Evolutionary conservation across 2,329 filamentous ascomycete species (phyloP).

Genomic region (Epichloe uncinata): DNA sequence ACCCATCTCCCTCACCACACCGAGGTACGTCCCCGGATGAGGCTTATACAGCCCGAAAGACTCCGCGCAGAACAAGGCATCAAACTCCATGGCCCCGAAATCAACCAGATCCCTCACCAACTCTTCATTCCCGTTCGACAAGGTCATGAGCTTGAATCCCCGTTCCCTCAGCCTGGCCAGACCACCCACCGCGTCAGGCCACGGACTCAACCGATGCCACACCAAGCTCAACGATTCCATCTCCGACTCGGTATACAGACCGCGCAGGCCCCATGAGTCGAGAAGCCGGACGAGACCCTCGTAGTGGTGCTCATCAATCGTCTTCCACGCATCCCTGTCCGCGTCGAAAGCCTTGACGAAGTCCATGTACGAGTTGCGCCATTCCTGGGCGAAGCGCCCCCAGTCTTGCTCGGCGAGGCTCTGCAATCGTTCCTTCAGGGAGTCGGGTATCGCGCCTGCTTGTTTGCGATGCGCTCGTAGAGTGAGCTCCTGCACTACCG

Average conservation of each 20-base stretch:
- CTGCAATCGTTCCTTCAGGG: slow-evolving; percentile 33
- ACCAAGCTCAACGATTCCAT: slow-evolving; percentile 48
- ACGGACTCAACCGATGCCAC: slow-evolving; percentile 63
- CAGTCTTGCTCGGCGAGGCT: slow-evolving; percentile 45
- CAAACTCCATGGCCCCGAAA: slow-evolving; percentile 48
- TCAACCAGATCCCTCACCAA: slow-evolving; percentile 52
- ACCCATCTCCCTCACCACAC: slow-evolving; percentile 47
- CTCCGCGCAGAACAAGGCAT: slow-evolving; percentile 50
- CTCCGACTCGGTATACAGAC: slow-evolving; percentile 49
- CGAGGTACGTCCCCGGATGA: slow-evolving; percentile 51
- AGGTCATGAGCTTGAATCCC: slow-evolving; percentile 44
- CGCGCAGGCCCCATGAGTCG: slow-evolving; percentile 37
- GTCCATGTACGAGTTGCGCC: slow-evolving; percentile 48
- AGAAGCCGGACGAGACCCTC: slow-evolving; percentile 49
- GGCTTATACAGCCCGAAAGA: slow-evolving; percentile 68
- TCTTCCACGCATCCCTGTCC: slow-evolving; percentile 41
- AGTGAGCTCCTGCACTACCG: slow-evolving; percentile 47
- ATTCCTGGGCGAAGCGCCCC: slow-evolving; percentile 53
- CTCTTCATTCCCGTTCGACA: slow-evolving; percentile 61
- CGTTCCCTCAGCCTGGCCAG: slow-evolving; percentile 37
- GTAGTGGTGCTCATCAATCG: slow-evolving; percentile 59
- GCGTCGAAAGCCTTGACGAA: slow-evolving; percentile 46
- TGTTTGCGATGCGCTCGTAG: slow-evolving; percentile 33
- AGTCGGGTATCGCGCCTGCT: slow-evolving; percentile 33
- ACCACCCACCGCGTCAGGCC: slow-evolving; percentile 48